Conservation (phyloP, 768 basidiomycete genomes). For the Trametes meyenii region DNA sequence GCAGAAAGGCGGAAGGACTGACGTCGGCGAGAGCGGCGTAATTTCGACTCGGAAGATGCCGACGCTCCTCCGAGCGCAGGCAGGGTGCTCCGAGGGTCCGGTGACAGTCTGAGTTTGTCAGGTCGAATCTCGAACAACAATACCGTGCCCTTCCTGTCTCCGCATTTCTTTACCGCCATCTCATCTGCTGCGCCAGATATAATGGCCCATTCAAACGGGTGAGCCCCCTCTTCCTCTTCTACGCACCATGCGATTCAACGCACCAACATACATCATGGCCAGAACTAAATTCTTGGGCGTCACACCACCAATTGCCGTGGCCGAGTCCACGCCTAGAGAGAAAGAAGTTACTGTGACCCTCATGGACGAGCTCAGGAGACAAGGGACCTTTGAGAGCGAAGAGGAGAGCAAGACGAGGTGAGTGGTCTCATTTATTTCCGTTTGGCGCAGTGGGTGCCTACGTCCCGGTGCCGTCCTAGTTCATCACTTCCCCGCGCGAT, state of each 20-base stretch:
- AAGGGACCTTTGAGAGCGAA: conserved; percentile 88
- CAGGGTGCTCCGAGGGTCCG: conserved; percentile 16
- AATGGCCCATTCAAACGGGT: conserved; percentile 22
- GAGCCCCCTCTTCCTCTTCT: background rate
- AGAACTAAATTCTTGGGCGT: conserved; percentile 69
- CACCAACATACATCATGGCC: conserved; percentile 3
- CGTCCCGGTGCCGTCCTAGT: background rate
- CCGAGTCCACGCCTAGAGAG: conserved; percentile 77
- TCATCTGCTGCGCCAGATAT: background rate
- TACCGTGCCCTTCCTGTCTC: background rate
- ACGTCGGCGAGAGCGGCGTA: conserved; percentile 13
- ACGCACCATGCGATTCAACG: background rate
- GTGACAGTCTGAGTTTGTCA: conserved; percentile 17
- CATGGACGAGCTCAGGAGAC: conserved; percentile 85
- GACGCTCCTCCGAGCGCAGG: conserved; percentile 10
- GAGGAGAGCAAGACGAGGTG: conserved; percentile 89
- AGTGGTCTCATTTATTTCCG: conserved; percentile 34
- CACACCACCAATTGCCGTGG: conserved; percentile 80
- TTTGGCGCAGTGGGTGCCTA: background rate
- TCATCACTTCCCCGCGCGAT: background rate
- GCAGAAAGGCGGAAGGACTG: background rate
- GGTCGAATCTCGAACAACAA: conserved; percentile 7
- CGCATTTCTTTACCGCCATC: conserved; percentile 1
- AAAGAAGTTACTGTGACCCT: conserved; percentile 84
- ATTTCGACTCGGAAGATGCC: conserved; percentile 19